phyloP scores from a whole-genome alignment of 2,329 filamentous ascomycete species.

The Penicillium olsonii region DNA sequence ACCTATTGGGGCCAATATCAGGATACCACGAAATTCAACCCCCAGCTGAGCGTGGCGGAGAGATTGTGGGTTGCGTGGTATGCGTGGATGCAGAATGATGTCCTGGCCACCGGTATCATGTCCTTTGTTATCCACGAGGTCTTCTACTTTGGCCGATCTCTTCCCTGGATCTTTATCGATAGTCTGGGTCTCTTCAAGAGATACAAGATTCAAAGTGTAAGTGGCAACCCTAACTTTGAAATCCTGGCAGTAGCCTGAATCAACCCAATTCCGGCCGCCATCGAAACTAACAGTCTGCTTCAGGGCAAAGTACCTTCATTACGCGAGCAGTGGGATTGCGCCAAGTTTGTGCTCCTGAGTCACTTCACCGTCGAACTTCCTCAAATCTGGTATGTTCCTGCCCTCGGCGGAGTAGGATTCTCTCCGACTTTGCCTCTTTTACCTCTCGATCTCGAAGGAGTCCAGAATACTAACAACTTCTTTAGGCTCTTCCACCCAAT shows the following conservation, averaged over 20 bases:
- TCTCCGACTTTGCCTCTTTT: no score
- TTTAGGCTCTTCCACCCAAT: slow-evolving; percentile 86
- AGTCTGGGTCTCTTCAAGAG: slow-evolving; percentile 81
- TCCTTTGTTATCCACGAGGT: slow-evolving; percentile 93
- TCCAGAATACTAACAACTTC: no score
- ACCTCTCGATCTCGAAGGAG: no score
- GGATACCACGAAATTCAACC: slow-evolving; percentile 70
- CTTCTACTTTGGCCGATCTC: slow-evolving; percentile 87
- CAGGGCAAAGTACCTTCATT: slow-evolving; percentile 85
- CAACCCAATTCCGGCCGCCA: no score
- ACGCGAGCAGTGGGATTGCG: slow-evolving; percentile 92
- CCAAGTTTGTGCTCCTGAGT: slow-evolving; percentile 84
- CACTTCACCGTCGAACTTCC: slow-evolving; percentile 98
- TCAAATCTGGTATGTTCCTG: slow-evolving; percentile 82
- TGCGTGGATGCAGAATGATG: slow-evolving; percentile 96
- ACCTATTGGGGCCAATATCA: slow-evolving; percentile 68
- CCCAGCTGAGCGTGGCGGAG: slow-evolving; percentile 83
- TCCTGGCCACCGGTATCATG: slow-evolving; percentile 94
- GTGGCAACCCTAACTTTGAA: no score
- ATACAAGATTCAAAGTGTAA: slow-evolving; percentile 90
- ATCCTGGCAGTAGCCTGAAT: no score
- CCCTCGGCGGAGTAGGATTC: no score
- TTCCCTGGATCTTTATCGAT: slow-evolving; percentile 94
- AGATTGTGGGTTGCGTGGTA: slow-evolving; percentile 96
- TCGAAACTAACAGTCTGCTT: no score